Percentiles rank a stretch among this genome's conserved stretches.
phyloP scores from a whole-genome alignment of 805 yeast genomes.

The Wickerhamiella australiensis region DNA sequence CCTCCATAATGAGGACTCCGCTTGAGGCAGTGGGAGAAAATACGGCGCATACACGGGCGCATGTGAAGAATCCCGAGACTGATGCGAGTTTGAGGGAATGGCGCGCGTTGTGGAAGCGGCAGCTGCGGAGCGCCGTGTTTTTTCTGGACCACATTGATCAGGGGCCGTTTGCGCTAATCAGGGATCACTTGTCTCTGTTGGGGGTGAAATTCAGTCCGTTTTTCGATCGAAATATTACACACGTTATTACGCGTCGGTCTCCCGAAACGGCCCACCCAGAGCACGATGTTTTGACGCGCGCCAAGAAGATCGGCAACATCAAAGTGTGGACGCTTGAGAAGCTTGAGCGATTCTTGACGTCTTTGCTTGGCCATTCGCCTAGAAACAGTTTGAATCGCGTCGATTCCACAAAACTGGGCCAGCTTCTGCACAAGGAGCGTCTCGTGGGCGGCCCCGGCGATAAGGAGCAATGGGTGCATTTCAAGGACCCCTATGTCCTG shows the following conservation, averaged over 20 bases:
- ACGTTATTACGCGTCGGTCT: conserved; percentile 60
- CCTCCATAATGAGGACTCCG: conserved; percentile 13
- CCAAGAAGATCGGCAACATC: conserved; percentile 40
- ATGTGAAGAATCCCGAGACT: conserved; percentile 2
- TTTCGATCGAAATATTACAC: conserved; percentile 51
- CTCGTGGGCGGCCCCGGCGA: conserved; percentile 68
- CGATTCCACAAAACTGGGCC: conserved; percentile 32
- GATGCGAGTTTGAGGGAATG: conserved; percentile 29
- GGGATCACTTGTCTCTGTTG: conserved; percentile 22
- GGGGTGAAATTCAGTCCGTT: conserved; percentile 42
- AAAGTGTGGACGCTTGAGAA: conserved; percentile 86
- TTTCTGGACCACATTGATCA: conserved; percentile 45
- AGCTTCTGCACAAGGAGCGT: conserved; percentile 71
- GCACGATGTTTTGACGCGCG: conserved; percentile 55
- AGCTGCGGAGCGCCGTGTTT: conserved; percentile 46
- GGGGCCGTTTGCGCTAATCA: conserved; percentile 21
- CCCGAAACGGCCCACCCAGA: conserved; percentile 34
- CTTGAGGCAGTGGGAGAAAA: conserved; percentile 12
- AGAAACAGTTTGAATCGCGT: conserved; percentile 2
- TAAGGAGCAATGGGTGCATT: conserved; percentile 74
- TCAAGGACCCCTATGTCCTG: conserved; percentile 60
- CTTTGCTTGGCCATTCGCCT: conserved; percentile 18
- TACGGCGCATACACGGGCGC: neutral
- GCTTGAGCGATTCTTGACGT: conserved; percentile 58
- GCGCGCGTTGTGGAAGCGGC: conserved; percentile 54